Percentiles rank a stretch among this genome's conserved stretches.
Evolutionary conservation across 306 rosid species (phyloP).

Genomic region (Castanopsis chinensis): DNA sequence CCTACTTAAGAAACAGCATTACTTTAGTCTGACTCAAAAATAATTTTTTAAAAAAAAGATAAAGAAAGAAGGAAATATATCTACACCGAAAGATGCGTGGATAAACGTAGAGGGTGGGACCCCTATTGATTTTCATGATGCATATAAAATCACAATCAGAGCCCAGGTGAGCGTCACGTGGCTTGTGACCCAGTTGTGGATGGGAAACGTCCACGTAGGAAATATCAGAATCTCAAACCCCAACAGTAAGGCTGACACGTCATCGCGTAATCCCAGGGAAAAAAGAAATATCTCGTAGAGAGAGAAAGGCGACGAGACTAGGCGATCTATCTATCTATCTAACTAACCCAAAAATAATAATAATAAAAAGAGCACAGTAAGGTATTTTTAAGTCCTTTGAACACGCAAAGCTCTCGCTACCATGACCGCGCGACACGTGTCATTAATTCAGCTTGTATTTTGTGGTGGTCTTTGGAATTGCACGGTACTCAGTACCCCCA

Average conservation of each 20-base stretch:
- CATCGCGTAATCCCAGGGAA: conserved; percentile 9
- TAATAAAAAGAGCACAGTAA: no score
- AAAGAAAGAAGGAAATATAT: background rate
- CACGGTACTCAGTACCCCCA: no score
- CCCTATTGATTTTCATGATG: background rate
- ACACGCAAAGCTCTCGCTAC: background rate
- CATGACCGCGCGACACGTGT: background rate
- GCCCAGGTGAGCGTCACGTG: conserved; percentile 46
- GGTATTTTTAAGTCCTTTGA: background rate
- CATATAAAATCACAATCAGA: background rate
- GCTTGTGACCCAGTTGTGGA: conserved; percentile 13
- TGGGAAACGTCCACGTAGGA: conserved; percentile 29
- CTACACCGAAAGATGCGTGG: conserved; percentile 3
- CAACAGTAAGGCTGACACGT: background rate
- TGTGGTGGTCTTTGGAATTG: no score
- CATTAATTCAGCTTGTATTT: background rate
- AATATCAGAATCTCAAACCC: conserved; percentile 8
- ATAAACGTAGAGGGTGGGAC: background rate
- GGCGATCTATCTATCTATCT: no score
- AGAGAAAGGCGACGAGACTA: no score
- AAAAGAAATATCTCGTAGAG: background rate
- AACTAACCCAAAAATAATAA: no score
- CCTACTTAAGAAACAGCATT: no score
- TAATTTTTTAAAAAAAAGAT: background rate
- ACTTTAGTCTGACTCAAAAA: no score